phyloP scores from a whole-genome alignment of 2,329 filamentous ascomycete genomes.

The Apiospora hydei region DNA sequence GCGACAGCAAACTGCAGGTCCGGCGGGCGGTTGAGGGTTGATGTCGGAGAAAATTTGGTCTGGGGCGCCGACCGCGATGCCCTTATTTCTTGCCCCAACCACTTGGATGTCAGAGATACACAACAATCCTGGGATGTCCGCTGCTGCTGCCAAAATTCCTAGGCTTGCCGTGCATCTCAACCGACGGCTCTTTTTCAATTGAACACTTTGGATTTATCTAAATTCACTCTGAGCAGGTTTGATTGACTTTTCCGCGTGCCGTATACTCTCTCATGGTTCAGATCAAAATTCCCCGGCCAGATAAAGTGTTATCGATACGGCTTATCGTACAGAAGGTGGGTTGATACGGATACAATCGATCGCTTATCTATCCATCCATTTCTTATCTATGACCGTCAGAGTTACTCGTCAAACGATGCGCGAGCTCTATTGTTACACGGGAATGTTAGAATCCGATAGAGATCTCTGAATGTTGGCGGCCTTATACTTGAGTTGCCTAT shows the following conservation, averaged over 20 bases:
- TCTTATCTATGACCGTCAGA: not conserved
- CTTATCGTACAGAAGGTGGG: not conserved
- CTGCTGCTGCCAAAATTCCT: not conserved
- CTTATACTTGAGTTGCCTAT: not conserved
- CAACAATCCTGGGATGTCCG: constrained; percentile 16
- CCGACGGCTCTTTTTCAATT: not conserved
- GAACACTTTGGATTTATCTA: not conserved
- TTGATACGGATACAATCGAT: constrained; percentile 12
- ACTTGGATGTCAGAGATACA: constrained; percentile 24
- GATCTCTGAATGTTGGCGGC: not conserved
- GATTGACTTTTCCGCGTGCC: not conserved
- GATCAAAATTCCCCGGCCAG: not conserved
- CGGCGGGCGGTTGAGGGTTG: constrained; percentile 23
- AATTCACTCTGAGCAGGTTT: not conserved
- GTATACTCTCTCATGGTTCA: not conserved
- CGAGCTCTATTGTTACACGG: not conserved
- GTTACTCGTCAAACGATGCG: not conserved
- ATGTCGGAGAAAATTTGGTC: constrained; percentile 30
- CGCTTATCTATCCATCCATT: not conserved
- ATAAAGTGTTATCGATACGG: constrained; percentile 15
- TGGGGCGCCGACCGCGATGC: constrained; percentile 30
- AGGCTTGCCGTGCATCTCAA: not conserved
- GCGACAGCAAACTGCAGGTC: constrained; percentile 26
- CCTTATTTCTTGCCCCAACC: constrained; percentile 32
- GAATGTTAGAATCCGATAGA: not conserved